Evolutionary conservation across 176 grass and related monocot species (phyloP), one percentile per base, ranked within the genome.

Genomic region (Guadua angustifolia): DNA sequence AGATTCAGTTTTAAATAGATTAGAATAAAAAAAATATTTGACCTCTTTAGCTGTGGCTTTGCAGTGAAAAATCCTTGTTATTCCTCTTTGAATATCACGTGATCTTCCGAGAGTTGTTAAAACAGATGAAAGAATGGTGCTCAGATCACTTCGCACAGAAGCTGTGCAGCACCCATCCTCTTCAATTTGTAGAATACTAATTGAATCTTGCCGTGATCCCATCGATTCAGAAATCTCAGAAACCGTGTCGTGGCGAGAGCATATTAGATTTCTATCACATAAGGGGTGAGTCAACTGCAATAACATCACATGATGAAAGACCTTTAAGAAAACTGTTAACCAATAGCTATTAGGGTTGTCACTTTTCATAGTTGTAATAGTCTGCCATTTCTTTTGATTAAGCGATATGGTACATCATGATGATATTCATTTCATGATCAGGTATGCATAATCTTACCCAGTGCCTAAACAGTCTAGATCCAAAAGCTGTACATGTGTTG

Each of bases 81-180:
- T 88, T 89, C 95, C 95, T 91, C 92, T 92, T 85, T 98, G 92
- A 89, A 94, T 58, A 86, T 98, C 95, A 86, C 84, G 86, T 14
- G 87, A 88, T 84, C 82, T 93, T 87, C 90, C 92, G 17, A 98
- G 81, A 78, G 82, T 91, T 51, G 65, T 86, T 12, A 98, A 82
- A 88, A 94, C 89, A 69, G 92, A 91, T 39, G 85, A 93, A 83
- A 98, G 87, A 80, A 93, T 86, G 60, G 74, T 85, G 84, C 86
- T 84, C 67, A 94, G 53, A 46, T 93, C 92, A 79, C 88, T 82
- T 77, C 90, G 89, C 25, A 61, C 80, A 79, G 64, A 59, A 66
- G 32, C 25, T 82, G 57, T 49, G 12, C 44, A 79, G 13, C 42
- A 58, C 33, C 18, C 66, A 39, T 82, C 76, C 21, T 29, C 60